phyloP scores from a whole-genome alignment of 1,284 basidiomycete genomes.

The Austroboletus olivaceoglutinosus region DNA sequence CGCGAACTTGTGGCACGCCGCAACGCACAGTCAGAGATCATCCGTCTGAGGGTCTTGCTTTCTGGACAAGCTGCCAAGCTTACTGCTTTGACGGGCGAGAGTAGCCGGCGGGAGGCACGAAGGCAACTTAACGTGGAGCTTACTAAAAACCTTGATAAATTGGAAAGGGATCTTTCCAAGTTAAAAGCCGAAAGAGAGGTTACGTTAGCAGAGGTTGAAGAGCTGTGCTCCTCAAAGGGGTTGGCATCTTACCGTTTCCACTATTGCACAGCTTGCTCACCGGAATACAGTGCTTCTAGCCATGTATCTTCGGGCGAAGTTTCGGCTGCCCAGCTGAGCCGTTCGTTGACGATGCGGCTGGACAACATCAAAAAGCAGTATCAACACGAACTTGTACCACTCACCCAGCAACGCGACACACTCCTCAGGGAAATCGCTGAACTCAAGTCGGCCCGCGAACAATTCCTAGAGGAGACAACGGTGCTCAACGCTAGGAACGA shows the following conservation, averaged over 20 bases:
- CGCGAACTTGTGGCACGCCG: constrained; percentile 82
- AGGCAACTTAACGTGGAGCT: constrained; percentile 80
- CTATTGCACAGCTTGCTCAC: constrained; percentile 19
- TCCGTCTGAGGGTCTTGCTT: constrained; percentile 77
- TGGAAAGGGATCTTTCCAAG: constrained; percentile 86
- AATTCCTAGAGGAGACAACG: constrained; percentile 88
- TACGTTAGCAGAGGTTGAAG: constrained; percentile 89
- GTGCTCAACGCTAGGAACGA: constrained; percentile 90
- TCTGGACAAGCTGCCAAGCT: constrained; percentile 88
- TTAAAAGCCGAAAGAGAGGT: constrained; percentile 89
- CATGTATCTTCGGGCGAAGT: constrained; percentile 37
- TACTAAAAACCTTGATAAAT: constrained; percentile 67
- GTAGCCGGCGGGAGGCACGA: constrained; percentile 72
- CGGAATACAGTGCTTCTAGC: constrained; percentile 22
- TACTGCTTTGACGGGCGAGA: constrained; percentile 78
- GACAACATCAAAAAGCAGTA: constrained; percentile 89
- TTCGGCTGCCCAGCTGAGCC: constrained; percentile 53
- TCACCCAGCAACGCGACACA: constrained; percentile 79
- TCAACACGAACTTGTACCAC: constrained; percentile 79
- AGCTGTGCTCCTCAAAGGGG: constrained; percentile 76
- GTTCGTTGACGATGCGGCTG: constrained; percentile 82
- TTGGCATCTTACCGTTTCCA: constrained; percentile 29
- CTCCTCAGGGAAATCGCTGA: constrained; percentile 84
- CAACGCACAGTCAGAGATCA: constrained; percentile 91
- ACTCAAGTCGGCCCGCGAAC: constrained; percentile 82